Percentiles rank a stretch among this genome's conserved stretches.
Evolutionary conservation across 306 rosid species (phyloP).

Genomic region (Cicer bijugum): DNA sequence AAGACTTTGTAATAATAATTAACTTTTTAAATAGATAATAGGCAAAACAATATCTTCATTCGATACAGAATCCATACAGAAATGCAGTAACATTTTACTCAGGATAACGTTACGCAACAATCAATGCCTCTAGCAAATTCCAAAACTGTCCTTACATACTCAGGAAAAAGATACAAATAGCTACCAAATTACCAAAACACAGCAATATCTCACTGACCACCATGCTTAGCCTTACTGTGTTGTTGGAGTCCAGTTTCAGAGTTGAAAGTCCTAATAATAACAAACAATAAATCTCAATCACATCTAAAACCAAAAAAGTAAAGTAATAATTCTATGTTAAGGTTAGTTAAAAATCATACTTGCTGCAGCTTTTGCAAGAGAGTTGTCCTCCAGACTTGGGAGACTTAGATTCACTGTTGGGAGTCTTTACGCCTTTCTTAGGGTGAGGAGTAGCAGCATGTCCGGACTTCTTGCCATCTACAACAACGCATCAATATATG

Average conservation of each 20-base stretch:
- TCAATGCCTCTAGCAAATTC: too few species aligned
- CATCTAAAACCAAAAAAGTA: neutral
- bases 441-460: slow-evolving; percentile 84
- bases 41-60: too few species aligned
- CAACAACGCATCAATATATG: too few species aligned
- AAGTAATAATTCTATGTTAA: neutral
- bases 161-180: too few species aligned
- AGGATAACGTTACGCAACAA: too few species aligned
- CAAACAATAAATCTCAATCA: neutral
- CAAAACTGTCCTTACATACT: too few species aligned
- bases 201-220: slow-evolving; percentile 35
- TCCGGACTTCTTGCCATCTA: slow-evolving; percentile 74
- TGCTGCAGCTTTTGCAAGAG: slow-evolving; percentile 69
- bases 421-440: slow-evolving; percentile 71
- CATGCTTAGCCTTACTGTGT: slow-evolving; percentile 83
- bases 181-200: too few species aligned
- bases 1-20: too few species aligned
- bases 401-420: slow-evolving; percentile 50
- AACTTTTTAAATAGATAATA: too few species aligned
- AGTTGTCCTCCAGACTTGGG: slow-evolving; percentile 70
- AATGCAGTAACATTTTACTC: too few species aligned
- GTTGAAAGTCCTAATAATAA: slow-evolving; percentile 55
- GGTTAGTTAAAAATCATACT: slow-evolving; percentile 46
- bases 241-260: slow-evolving; percentile 71
- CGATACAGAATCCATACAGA: too few species aligned